These are phyloP conservation scores for Plasmodium coatneyi DNA, from an alignment of 169 alveolate species.

Conservation along the genomic window DNA sequence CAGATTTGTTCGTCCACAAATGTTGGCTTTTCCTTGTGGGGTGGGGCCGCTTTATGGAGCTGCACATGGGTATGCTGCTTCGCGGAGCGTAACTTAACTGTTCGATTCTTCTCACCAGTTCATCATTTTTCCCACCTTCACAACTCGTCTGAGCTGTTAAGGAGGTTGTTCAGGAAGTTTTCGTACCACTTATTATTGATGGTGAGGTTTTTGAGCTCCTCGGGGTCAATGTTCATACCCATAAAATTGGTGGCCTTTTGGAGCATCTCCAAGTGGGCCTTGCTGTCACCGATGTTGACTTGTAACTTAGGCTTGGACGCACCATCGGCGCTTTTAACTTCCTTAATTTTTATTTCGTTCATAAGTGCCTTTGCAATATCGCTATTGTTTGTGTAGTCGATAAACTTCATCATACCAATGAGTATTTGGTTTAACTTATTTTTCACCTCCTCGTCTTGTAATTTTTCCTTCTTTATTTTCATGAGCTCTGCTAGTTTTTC, in stretches of 20 bases:
- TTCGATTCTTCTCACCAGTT: background rate
- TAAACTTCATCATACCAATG: slow-evolving; percentile 69
- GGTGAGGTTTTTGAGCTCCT: slow-evolving; percentile 51
- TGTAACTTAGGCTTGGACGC: slow-evolving; percentile 33
- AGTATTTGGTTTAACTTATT: slow-evolving; percentile 71
- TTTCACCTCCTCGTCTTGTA: slow-evolving; percentile 42
- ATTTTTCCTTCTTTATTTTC: slow-evolving; percentile 33
- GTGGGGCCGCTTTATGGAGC: background rate
- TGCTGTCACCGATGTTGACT: slow-evolving; percentile 35
- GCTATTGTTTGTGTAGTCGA: slow-evolving; percentile 57
- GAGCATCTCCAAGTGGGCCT: slow-evolving; percentile 64
- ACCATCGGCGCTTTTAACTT: slow-evolving; percentile 44
- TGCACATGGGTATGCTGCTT: background rate
- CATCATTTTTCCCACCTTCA: background rate
- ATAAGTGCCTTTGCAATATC: slow-evolving; percentile 17
- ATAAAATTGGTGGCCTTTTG: slow-evolving; percentile 72
- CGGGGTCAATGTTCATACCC: slow-evolving; percentile 62
- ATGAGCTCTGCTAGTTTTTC: slow-evolving; percentile 59
- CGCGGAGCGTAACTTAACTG: background rate
- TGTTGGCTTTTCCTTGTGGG: background rate
- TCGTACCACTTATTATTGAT: slow-evolving; percentile 70
- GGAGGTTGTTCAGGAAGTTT: slow-evolving; percentile 36
- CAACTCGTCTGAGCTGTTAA: slow-evolving; percentile 60
- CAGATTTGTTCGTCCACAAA: background rate
- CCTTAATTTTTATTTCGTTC: slow-evolving; percentile 53